Conservation (phyloP, 2,329 filamentous ascomycete species). For the Ophioceras dolichostomum region DNA sequence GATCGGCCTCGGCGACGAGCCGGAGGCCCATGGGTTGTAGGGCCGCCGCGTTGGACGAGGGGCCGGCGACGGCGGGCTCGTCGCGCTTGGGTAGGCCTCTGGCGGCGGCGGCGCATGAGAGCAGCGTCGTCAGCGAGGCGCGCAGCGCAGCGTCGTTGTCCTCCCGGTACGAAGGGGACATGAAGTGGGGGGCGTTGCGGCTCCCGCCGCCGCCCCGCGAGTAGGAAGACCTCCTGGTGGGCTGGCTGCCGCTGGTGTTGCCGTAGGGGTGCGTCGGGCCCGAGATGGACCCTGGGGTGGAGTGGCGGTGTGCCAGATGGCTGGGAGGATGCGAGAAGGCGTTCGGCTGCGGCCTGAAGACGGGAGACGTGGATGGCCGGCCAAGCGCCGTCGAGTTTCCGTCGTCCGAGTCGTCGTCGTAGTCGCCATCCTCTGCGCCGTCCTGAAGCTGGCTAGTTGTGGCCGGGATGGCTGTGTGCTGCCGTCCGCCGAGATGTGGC, state of each 20-base stretch:
- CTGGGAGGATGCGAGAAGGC: constrained; percentile 76
- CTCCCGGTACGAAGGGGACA: constrained; percentile 64
- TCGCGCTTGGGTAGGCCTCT: constrained; percentile 62
- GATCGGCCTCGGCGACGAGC: constrained; percentile 48
- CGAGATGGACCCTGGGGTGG: constrained; percentile 16
- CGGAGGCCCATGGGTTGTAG: constrained; percentile 44
- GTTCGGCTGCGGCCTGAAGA: constrained; percentile 81
- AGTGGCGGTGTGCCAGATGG: constrained; percentile 25
- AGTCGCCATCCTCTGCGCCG: constrained; percentile 29
- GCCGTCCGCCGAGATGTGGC: constrained; percentile 1
- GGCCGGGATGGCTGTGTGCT: constrained; percentile 22
- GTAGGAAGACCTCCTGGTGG: constrained; percentile 1
- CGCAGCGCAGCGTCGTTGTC: constrained; percentile 90
- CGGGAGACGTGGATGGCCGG: constrained; percentile 30
- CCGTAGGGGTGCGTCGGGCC: constrained; percentile 14
- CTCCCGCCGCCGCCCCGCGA: neutral
- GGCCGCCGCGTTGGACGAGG: constrained; percentile 5
- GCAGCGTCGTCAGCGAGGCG: constrained; percentile 83
- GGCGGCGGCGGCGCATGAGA: constrained; percentile 90
- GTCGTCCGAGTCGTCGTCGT: constrained; percentile 41
- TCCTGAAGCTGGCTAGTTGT: too few relatives aligned
- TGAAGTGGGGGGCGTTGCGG: constrained; percentile 44
- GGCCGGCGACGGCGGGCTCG: constrained; percentile 15
- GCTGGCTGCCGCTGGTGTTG: neutral
- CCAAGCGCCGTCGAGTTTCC: constrained; percentile 79